Evolutionary conservation across 768 basidiomycete genomes (phyloP), one percentile per base, ranked within the genome.

Genomic region (Sporobolomyces roseus): DNA sequence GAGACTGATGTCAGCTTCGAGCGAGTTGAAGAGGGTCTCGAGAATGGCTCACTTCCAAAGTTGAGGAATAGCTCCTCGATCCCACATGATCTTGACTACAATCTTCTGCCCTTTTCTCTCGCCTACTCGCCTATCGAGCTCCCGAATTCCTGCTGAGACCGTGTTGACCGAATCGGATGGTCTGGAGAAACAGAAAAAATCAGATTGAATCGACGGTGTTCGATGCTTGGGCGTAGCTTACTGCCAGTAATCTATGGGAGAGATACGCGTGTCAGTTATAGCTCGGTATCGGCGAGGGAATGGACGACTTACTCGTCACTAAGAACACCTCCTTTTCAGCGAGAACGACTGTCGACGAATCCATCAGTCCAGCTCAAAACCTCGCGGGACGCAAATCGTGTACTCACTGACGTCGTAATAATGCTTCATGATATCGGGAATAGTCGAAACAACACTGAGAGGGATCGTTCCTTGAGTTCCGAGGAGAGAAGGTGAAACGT

Each of bases 391-490:
- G 21, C 1, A n/a, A 9, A 19, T 17, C 27, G 38, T 23, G 32
- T 43, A 54, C 69, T 55, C 60, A 71, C 68, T 74, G 43, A 56
- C 58, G 36, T 85, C 83, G 25, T 83, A 81, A 78, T 87, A 86
- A 74, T 88, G 87, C 60, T 83, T 81, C 82, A 88, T 86, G 71
- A 88, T 88, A 73, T 88, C 88, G 0, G 88, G 86, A 51, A 88
- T 85, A 49, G 83, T 84, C 23, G 86, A 86, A 73, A 87, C 80
- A 73, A 88, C 82, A 10, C 83, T 80, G 38, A 87, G 79, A 19
- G 86, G 87, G 36, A 87, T 82, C 21, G 86, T 85, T 10, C 85
- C 86, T 19, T 83, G 84, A 13, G 83, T 82, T 2, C 83, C 87
- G 59, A 88, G 78, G n/a, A 88, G 79, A 12, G 84, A 81, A 0